Base-by-base conservation (phyloP, 805 yeast genomes). In the Saturnispora quitensis region DNA sequence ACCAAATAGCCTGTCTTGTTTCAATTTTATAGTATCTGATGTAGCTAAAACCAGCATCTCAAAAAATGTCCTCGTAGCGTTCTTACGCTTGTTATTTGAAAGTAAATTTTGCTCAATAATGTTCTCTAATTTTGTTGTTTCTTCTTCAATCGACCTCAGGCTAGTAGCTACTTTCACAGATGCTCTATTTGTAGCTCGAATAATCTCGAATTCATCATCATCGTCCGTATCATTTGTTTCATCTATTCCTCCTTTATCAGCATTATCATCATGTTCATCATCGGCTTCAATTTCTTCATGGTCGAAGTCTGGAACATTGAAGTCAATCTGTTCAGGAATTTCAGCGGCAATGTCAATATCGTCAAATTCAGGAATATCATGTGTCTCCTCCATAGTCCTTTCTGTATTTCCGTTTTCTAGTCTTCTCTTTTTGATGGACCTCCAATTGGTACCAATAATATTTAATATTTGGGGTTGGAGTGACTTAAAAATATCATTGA, bases 31-130 rank as follows among this genome's bases (percentile, higher is more conserved):
- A 50, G 91, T 82, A 58, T 84, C 89, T 44, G 80, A 73, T 5
- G 93, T 83, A 2, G 95, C 95, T 52, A 89, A 72, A 3, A 89
- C 91, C 58, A 89, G 72, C 63, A 89, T 65, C 63, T 89, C 95
- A 60, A 89, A 89, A 67, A 89, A 89, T 50, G 86, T 74, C 59
- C 80, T 76, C 2, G 88, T 80, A 20, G 89, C 87, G 58, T 83
- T 82, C 57, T 73, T 70, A 60, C 75, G 75, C 53, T 71, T 71
- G 54, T 71, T 69, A 2, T 48, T 53, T 2, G 76, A 67, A 34
- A 73, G 58, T 22, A 74, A 68, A 61, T 61, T 55, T 42, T 65
- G 53, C 22, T 64, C 53, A 38, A 54, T 53, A 44, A 60, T n/a
- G 54, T 74, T 79, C 17, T 59, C 68, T 15, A 65, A 68, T 50